Evolutionary conservation across 1,284 basidiomycete genomes (phyloP).

Genomic region (Cerioporus squamosus): DNA sequence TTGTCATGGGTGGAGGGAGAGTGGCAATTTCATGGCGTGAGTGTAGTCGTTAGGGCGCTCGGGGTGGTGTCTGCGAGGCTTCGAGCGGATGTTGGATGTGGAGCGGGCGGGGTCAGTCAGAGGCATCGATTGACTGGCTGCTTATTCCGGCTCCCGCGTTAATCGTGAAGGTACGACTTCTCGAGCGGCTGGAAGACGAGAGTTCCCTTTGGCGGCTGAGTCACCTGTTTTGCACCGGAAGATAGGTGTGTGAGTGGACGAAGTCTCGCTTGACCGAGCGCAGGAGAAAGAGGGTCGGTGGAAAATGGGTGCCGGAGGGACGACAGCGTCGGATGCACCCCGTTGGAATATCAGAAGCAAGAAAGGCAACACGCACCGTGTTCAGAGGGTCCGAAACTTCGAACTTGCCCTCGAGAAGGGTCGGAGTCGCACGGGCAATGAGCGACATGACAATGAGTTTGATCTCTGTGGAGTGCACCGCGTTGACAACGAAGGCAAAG

Average conservation of each 20-base stretch:
- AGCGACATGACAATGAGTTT: slow-evolving; percentile 42
- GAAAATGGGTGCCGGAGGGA: not conserved
- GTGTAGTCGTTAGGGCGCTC: no score
- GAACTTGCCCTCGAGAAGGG: slow-evolving; percentile 37
- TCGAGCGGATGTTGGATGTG: no score
- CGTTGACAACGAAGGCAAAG: not conserved
- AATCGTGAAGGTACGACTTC: slow-evolving; percentile 22
- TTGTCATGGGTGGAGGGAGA: no score
- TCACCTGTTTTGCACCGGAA: slow-evolving; percentile 17
- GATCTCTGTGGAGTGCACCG: slow-evolving; percentile 33
- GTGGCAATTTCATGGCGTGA: no score
- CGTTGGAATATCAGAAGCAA: slow-evolving; percentile 5
- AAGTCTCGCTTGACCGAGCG: not conserved
- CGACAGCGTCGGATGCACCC: not conserved
- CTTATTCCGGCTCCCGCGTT: not conserved
- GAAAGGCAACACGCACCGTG: slow-evolving; percentile 15
- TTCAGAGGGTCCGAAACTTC: slow-evolving; percentile 41
- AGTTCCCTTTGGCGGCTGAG: slow-evolving; percentile 30
- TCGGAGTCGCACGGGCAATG: slow-evolving; percentile 35
- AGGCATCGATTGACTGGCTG: no score
- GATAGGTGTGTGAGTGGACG: not conserved
- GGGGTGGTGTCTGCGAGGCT: no score
- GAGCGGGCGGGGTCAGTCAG: no score
- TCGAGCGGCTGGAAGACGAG: slow-evolving; percentile 28
- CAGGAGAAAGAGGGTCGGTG: no score